These are phyloP conservation scores for Naegleria gruberi DNA, from an alignment of 208 protist species.

Conservation along the genomic window DNA sequence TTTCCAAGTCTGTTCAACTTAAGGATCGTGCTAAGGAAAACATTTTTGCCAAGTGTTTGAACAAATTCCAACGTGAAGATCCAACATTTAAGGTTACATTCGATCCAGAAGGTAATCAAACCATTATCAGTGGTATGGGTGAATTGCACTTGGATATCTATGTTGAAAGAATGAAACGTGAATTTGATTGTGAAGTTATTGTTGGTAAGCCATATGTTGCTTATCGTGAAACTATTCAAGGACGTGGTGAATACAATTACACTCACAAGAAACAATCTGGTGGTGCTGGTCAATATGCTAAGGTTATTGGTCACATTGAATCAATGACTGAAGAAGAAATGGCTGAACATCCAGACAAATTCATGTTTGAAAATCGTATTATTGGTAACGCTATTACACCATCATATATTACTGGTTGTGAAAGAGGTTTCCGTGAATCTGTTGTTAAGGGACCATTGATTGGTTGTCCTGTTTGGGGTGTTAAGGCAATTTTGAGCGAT, in stretches of 20 bases:
- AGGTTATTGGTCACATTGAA: constrained; percentile 83
- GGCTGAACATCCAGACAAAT: constrained; percentile 67
- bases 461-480: constrained; percentile 84
- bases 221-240: constrained; percentile 60
- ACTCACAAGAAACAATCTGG: constrained; percentile 98
- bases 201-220: constrained; percentile 86
- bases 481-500: constrained; percentile 87
- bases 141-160: constrained; percentile 94
- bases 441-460: constrained; percentile 76
- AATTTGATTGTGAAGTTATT: constrained; percentile 76
- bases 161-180: constrained; percentile 83
- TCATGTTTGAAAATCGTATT: constrained; percentile 87
- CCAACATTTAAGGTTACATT: constrained; percentile 86
- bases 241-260: constrained; percentile 84
- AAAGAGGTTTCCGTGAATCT: constrained; percentile 62
- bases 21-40: constrained; percentile 73
- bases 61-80: constrained; percentile 88
- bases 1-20: constrained; percentile 84
- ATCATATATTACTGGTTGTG: constrained; percentile 56
- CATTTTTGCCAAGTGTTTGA: constrained; percentile 80
- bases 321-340: constrained; percentile 81
- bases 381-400: constrained; percentile 65
- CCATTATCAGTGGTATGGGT: constrained; percentile 92
- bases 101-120: constrained; percentile 82
- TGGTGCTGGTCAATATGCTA: constrained; percentile 94